Conservation (phyloP, 345 rosid species). For the Citrus reticulata region DNA sequence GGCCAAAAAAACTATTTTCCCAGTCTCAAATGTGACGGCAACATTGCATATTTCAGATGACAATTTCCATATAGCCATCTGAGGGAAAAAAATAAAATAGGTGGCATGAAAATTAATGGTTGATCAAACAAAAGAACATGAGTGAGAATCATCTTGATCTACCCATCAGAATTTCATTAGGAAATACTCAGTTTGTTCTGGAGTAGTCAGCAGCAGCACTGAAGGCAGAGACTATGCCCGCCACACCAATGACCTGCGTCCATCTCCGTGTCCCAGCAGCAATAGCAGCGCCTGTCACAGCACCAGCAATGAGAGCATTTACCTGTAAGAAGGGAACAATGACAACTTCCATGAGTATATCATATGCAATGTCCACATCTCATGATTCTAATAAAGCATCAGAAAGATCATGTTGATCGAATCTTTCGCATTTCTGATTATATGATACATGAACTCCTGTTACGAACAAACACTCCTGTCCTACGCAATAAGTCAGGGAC, state of each 20-base stretch:
- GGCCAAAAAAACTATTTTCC: background rate
- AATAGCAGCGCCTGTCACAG: conserved; percentile 73
- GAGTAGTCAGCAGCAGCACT: conserved; percentile 65
- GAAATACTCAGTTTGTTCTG: conserved; percentile 34
- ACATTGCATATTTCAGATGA: background rate
- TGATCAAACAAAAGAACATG: background rate
- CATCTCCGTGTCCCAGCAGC: conserved; percentile 61
- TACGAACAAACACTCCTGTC: background rate
- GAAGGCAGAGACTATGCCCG: conserved; percentile 63
- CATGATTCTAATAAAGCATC: background rate
- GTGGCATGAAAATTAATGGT: background rate
- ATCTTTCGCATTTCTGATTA: background rate
- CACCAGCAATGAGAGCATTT: conserved; percentile 75
- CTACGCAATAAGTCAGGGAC: background rate
- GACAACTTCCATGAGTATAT: conserved; percentile 1
- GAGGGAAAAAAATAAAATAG: background rate
- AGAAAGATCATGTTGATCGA: background rate
- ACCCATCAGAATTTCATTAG: conserved; percentile 2
- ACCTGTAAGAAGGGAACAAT: conserved; percentile 34
- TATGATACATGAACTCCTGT: background rate
- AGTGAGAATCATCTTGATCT: conserved; percentile 11
- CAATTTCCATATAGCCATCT: background rate
- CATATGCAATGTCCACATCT: background rate
- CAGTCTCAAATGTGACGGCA: background rate
- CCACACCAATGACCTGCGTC: conserved; percentile 49